A percentile compares a stretch with the other conserved stretches of the same genome.
These are phyloP conservation scores for Annulohypoxylon truncatum DNA, from an alignment of 2,329 filamentous ascomycete species.

Conservation along the genomic window DNA sequence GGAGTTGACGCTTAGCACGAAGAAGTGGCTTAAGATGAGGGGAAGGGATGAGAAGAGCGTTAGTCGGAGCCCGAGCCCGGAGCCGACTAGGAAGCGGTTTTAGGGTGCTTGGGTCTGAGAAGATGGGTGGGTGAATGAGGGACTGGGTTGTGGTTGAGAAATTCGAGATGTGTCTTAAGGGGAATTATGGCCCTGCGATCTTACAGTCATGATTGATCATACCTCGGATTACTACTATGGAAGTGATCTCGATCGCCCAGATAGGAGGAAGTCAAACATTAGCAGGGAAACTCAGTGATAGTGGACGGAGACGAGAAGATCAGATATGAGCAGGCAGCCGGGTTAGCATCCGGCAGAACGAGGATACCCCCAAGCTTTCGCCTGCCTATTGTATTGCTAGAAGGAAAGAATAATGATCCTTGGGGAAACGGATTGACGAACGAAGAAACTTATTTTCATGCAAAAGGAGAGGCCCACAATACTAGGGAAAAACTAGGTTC, in stretches of 20 bases:
- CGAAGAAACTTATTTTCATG: background rate
- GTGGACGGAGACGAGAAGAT: background rate
- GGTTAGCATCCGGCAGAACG: background rate
- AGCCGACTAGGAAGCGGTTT: conserved; percentile 79
- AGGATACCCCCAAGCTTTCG: conserved; percentile 13
- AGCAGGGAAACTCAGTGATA: background rate
- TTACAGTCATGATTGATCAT: background rate
- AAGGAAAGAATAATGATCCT: background rate
- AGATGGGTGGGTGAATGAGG: background rate
- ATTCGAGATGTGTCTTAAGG: background rate
- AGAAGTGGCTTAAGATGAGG: conserved; percentile 93
- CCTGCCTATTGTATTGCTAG: background rate
- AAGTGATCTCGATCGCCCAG: background rate
- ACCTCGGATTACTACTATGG: background rate
- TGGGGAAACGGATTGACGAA: background rate
- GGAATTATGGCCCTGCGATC: background rate
- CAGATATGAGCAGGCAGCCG: background rate
- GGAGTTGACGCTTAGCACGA: conserved; percentile 87
- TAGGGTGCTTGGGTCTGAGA: conserved; percentile 51
- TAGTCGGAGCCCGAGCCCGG: conserved; percentile 85
- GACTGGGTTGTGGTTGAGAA: background rate
- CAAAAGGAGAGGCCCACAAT: background rate
- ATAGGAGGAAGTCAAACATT: background rate
- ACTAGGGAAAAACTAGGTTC: background rate
- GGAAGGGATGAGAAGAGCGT: conserved; percentile 87